Evolutionary conservation across 441 rosid species (phyloP), one percentile per base, ranked within the genome.

Genomic region (Euphorbia celastroides): DNA sequence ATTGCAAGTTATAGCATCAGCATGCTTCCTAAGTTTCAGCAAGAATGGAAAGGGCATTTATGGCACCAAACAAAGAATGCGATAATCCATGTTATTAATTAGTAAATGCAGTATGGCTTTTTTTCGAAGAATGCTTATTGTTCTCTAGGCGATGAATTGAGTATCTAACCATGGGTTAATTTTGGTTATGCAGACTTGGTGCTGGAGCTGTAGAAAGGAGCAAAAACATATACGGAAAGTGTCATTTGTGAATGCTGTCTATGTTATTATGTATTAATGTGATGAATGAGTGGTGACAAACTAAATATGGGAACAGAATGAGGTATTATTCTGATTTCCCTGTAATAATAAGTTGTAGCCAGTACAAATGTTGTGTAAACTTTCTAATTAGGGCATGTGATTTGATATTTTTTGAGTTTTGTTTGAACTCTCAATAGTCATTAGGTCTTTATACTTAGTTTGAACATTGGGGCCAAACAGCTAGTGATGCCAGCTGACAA

Each of bases 121-220:
- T 22, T 34, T 4, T 1, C 2, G 38, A 25, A 7, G 22, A 44
- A 26, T 46, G 19, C 38, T 34, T 48, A 41, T 19, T 56, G 16
- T 42, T 46, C 64, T 64, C 52, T 13, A 69, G 42, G 31, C 60
- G 34, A 6, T 41, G 56, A 5, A 11, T 64, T 57, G 26, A 64
- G 54, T 57, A 67, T 57, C 83, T 81, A 77, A 77, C 58, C 66
- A 44, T 73, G 63, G 69, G 65, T 67, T 62, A 48, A 65, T 57
- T 60, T 68, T 77, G 75, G 61, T 22, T 56, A 50, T 80, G 83
- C 77, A 93, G 96, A 88, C 79, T 81, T 93, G 77, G 97, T 93
- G 80, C 70, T 93, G 97, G 96, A 93, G 88, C 92, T 90, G 79
- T 83, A 88, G 80, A 52, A 77, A 64, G 74, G 62, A 69, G 60